These are phyloP conservation scores for Trichophyton simii DNA, from an alignment of 2,329 filamentous ascomycete species.

Conservation along the genomic window DNA sequence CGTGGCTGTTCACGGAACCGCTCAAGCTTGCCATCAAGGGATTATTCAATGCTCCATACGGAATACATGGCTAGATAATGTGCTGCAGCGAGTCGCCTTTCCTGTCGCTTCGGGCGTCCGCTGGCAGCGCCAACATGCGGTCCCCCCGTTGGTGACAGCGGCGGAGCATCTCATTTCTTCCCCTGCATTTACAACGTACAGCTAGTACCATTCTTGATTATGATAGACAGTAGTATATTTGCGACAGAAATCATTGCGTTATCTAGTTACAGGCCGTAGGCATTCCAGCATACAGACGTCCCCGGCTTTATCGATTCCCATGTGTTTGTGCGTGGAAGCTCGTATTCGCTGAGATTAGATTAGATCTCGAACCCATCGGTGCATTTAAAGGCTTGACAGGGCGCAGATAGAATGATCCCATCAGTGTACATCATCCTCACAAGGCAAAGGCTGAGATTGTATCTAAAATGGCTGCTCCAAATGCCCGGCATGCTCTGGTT, in stretches of 20 bases:
- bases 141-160: not conserved
- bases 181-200: too few species aligned
- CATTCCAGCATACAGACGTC: too few species aligned
- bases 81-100: not conserved
- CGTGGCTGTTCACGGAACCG: not conserved
- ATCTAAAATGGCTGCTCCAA: not conserved
- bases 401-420: not conserved
- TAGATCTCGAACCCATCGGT: not conserved
- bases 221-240: too few species aligned
- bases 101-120: not conserved
- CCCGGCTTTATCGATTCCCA: not conserved
- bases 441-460: not conserved
- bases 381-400: not conserved
- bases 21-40: not conserved
- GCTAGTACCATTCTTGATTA: too few species aligned
- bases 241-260: not conserved
- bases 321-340: not conserved
- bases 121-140: not conserved
- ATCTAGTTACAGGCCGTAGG: not conserved
- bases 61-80: not conserved
- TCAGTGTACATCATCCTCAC: not conserved
- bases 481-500: constrained; percentile 24
- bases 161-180: not conserved
- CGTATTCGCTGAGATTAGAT: not conserved
- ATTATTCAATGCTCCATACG: not conserved